A percentile compares a stretch with the other conserved stretches of the same genome.
Conservation (phyloP, 371 early-diverging fungal genomes). For the Lichtheimia corymbifera region DNA sequence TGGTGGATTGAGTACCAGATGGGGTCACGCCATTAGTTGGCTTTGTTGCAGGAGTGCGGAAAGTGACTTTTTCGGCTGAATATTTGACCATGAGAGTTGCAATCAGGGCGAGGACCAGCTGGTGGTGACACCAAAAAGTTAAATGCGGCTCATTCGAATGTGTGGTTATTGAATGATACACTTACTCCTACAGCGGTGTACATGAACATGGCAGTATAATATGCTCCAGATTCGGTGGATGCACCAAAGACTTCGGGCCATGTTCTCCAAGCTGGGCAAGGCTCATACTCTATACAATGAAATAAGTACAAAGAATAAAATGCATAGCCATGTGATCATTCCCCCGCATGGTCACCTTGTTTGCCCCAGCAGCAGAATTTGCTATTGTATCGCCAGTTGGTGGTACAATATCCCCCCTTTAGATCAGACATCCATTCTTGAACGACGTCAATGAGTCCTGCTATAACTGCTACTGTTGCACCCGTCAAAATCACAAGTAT, state of each 20-base stretch:
- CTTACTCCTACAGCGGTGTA: constrained; percentile 48
- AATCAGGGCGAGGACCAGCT: constrained; percentile 39
- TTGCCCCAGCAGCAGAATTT: constrained; percentile 91
- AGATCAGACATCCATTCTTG: constrained; percentile 81
- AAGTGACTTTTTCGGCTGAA: constrained; percentile 41
- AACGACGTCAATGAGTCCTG: constrained; percentile 81
- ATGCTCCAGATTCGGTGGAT: constrained; percentile 17
- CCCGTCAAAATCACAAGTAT: constrained; percentile 74
- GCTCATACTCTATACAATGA: constrained; percentile 20
- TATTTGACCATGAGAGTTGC: constrained; percentile 45
- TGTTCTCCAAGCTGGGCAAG: constrained; percentile 43
- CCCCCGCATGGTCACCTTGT: constrained; percentile 39
- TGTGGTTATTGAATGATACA: neutral
- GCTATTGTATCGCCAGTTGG: constrained; percentile 82
- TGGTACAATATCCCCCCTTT: constrained; percentile 84
- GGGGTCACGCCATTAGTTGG: constrained; percentile 3
- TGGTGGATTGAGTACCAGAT: neutral
- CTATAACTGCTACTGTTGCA: constrained; percentile 68
- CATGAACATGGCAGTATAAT: constrained; percentile 37
- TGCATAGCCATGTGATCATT: constrained; percentile 1
- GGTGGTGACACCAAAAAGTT: constrained; percentile 10
- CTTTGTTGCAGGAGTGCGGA: constrained; percentile 22
- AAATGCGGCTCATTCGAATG: neutral
- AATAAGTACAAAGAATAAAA: neutral
- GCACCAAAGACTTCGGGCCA: constrained; percentile 44